These are phyloP conservation scores for Clitopilus hobsonii DNA, from an alignment of 768 basidiomycete species.

Conservation along the genomic window DNA sequence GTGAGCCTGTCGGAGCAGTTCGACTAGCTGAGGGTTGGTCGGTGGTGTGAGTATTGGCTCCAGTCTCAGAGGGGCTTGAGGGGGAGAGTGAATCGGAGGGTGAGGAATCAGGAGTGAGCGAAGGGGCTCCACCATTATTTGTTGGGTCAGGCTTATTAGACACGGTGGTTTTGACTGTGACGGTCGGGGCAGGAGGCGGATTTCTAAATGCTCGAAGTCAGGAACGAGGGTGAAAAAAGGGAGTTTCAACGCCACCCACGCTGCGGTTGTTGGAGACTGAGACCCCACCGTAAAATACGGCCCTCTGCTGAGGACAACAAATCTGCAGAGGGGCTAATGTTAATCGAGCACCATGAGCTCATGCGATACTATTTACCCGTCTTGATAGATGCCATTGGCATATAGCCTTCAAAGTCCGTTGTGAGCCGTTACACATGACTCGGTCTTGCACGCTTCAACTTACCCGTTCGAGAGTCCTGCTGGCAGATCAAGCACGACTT, in stretches of 20 bases:
- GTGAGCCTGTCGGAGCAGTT: background rate
- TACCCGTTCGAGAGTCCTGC: background rate
- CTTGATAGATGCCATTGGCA: background rate
- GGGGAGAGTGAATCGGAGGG: background rate
- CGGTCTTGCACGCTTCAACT: background rate
- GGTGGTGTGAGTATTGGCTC: no score
- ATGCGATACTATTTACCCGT: background rate
- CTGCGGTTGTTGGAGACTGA: background rate
- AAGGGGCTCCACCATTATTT: no score
- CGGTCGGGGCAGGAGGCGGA: background rate
- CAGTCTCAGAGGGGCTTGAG: background rate
- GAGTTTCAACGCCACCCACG: background rate
- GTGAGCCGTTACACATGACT: background rate
- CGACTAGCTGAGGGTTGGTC: no score
- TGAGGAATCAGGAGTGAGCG: no score
- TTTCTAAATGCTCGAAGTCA: background rate
- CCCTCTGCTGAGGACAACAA: background rate
- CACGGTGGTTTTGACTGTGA: background rate
- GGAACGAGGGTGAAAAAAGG: background rate
- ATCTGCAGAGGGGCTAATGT: background rate
- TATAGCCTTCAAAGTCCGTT: background rate
- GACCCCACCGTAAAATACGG: background rate
- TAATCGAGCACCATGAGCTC: background rate
- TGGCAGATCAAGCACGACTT: background rate
- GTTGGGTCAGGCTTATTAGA: background rate